Evolutionary conservation across 371 early-diverging fungal genomes (phyloP), one percentile per base, ranked within the genome.

Genomic region (Mucor piriformis): DNA sequence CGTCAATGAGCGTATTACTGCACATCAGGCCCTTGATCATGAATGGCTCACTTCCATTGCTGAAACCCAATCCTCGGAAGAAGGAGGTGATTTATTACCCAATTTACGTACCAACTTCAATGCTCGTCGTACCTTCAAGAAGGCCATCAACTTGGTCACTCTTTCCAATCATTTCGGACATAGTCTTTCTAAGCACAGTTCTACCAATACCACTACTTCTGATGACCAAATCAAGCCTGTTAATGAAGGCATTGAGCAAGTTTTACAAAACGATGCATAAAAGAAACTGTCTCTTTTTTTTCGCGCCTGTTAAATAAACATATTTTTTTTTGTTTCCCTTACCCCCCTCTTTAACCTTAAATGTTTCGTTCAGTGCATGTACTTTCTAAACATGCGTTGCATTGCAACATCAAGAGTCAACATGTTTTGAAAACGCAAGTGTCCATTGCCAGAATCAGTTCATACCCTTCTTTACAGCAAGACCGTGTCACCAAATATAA

Each of bases 101-200:
- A 84, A 75, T 50, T 87, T 95, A 57, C 82, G 83, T 35, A 79
- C 89, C 63, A 92, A 92, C 72, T 93, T 94, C 68, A 89, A 92
- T 67, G 92, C 93, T 7, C 85, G 88, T 56, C 79, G 84, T 29
- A 88, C 87, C 18, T 85, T 91, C 77, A 86, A 82, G 54, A 85
- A 85, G 32, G 92, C 92, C 8, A 83, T 91, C 51, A 68, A 83
- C 37, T 61, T 86, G 69, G 71, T 88, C 15, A 77, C 78, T 16
- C 63, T 81, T 6, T 77, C 81, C 11, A 63, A 75, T 38, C 77
- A 80, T 42, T 69, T 80, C 29, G 67, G 75, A 2, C 74, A 77
- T 35, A 66, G 71, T 3, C 56, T 68, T 8, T 64, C 67, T 18
- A 70, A 53, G 47, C 54, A 57, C 8, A 64, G 48, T 0, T 67